These are phyloP conservation scores for Dryas drummondii DNA, from an alignment of 306 rosid genomes.

Conservation along the genomic window DNA sequence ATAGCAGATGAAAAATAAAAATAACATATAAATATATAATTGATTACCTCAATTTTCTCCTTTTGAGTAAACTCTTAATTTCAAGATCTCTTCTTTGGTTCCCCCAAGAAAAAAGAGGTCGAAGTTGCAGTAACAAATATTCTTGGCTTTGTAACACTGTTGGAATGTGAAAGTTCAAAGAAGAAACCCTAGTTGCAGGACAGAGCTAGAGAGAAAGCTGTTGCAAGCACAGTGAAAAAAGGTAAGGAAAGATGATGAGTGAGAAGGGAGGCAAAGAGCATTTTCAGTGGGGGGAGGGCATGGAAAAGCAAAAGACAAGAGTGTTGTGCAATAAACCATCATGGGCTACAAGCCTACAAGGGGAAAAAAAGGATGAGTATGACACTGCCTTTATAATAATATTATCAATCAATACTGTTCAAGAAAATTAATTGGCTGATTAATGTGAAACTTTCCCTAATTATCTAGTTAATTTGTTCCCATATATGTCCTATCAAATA, in stretches of 20 bases:
- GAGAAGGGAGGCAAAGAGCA: conserved; percentile 72
- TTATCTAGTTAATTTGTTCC: conserved; percentile 4
- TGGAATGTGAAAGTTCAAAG: conserved; percentile 49
- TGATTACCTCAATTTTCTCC: conserved; percentile 34
- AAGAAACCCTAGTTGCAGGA: conserved; percentile 50
- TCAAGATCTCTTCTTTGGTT: conserved; percentile 46
- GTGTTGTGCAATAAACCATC: conserved; percentile 24
- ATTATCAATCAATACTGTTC: conserved; percentile 12
- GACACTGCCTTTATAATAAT: conserved; percentile 37
- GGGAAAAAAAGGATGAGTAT: conserved; percentile 20
- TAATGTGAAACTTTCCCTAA: not conserved
- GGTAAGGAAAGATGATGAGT: conserved; percentile 25
- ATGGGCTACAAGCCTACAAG: conserved; percentile 8
- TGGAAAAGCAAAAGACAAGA: conserved; percentile 31
- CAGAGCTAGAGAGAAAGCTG: conserved; percentile 27
- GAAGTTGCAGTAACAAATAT: conserved; percentile 13
- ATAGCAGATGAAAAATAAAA: conserved; percentile 12
- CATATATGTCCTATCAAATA: not conserved
- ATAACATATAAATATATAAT: conserved; percentile 13
- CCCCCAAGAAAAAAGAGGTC: conserved; percentile 32
- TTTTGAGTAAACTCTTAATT: conserved; percentile 21
- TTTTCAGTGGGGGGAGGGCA: conserved; percentile 27
- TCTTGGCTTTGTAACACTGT: conserved; percentile 31
- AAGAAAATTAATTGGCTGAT: not conserved
- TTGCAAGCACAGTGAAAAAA: conserved; percentile 47